Conservation (phyloP, 78 protist genomes). For the Dictyostelium brefeldianum region DNA sequence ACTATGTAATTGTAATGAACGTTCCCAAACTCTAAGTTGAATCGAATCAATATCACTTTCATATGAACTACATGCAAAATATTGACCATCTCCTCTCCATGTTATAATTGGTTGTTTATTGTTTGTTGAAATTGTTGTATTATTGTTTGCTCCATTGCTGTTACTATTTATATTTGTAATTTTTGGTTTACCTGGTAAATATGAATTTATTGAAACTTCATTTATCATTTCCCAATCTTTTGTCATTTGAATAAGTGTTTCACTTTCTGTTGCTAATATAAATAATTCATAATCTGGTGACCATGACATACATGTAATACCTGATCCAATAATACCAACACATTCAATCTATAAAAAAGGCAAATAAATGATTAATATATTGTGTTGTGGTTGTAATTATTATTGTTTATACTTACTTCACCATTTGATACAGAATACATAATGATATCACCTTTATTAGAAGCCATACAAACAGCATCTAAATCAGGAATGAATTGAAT, state of each 20-base stretch:
- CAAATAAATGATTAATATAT: no score
- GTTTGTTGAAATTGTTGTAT: background rate
- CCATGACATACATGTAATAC: constrained; percentile 84
- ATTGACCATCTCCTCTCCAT: constrained; percentile 88
- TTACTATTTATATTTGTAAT: background rate
- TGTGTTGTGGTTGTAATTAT: background rate
- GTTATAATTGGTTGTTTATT: constrained; percentile 36
- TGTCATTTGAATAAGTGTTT: constrained; percentile 77
- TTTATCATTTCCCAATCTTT: constrained; percentile 85
- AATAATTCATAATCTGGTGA: constrained; percentile 81
- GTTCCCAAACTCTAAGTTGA: constrained; percentile 60
- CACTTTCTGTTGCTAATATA: constrained; percentile 59
- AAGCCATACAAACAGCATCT: constrained; percentile 81
- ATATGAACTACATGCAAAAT: constrained; percentile 39
- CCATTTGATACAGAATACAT: constrained; percentile 35
- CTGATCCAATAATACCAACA: constrained; percentile 83
- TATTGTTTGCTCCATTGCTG: background rate
- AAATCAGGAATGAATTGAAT: constrained; percentile 83
- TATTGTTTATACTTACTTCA: constrained; percentile 34
- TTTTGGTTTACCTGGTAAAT: constrained; percentile 43
- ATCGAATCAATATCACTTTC: background rate
- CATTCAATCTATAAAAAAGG: no score
- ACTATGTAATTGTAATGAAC: constrained; percentile 56
- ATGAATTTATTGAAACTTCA: constrained; percentile 60
- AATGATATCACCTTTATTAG: constrained; percentile 76